Base-by-base conservation (phyloP, 768 basidiomycete species). In the Naganishia vaughanmartiniae region DNA sequence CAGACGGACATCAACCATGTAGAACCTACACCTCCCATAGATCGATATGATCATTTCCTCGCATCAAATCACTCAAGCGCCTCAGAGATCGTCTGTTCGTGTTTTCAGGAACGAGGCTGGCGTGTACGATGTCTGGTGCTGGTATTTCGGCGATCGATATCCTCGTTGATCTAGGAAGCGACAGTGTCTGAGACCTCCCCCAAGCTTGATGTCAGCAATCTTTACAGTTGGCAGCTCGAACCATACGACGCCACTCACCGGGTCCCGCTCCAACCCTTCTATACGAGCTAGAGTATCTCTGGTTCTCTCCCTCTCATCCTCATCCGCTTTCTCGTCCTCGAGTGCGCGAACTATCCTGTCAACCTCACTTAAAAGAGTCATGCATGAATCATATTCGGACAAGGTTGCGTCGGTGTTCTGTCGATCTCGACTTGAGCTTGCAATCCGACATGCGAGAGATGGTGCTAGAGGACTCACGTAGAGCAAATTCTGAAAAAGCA, bases 281-380 rank as follows among this genome's bases (percentile, higher is more conserved):
- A 99, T 97, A 10, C 96, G 88, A 4, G 94, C 96, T 74, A 96
- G 91, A 1, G 92, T 89, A 80, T 99, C 95, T 17, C 95, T 85
- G 3, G 94, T 96, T 84, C 90, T 90, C 82, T 96, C 92, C 36
- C 95, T 88, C 79, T 95, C 93, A 78, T 98, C 95, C 81, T 92
- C 92, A 79, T 91, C 90, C 67, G 93, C 90, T 84, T 98, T 98
- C 84, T 99, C 93, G 76, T 97, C 95, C 81, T 99, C 95, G 68
- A 99, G 97, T 72, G 90, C 91, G 54, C 95, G 86, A 57, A 99
- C 95, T 76, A 98, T 95, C 24, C 86, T 88, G 83, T 99, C 96
- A 9, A 99, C 91, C 81, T 98, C 93, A 24, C 93, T 92, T 0
- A 97, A 93, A 91, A 98, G 95, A 79, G 90, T 89, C 51, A 95